phyloP scores from a whole-genome alignment of 345 rosid genomes.

The Litchi chinensis region DNA sequence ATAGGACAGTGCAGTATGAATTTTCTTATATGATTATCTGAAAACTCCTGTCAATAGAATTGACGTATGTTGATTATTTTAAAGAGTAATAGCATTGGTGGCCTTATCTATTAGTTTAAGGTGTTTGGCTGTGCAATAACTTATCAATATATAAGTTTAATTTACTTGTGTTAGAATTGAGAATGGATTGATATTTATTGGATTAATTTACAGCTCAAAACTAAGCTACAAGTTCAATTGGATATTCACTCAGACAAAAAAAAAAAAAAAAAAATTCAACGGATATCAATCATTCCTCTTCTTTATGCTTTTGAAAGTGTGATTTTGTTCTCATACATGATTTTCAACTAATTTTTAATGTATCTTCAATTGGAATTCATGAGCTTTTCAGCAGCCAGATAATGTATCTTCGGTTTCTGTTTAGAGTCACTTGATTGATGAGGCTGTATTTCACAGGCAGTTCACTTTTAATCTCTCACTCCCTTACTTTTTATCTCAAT shows the following conservation, averaged over 20 bases:
- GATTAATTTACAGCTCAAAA: too few species aligned
- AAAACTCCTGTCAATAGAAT: background rate
- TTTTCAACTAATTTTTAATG: background rate
- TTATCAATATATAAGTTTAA: background rate
- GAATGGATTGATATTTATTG: too few species aligned
- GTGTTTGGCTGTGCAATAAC: background rate
- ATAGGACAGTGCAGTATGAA: background rate
- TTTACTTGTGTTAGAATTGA: too few species aligned
- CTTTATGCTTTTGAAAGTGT: background rate
- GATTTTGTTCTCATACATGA: background rate
- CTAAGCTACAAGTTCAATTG: too few species aligned
- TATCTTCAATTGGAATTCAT: background rate
- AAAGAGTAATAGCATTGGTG: too few species aligned
- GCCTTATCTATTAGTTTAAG: background rate
- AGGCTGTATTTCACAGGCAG: background rate
- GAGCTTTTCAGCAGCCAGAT: background rate
- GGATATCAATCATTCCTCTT: background rate
- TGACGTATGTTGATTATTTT: background rate
- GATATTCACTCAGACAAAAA: too few species aligned
- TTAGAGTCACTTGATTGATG: background rate
- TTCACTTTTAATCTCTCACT: background rate
- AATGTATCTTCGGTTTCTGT: constrained; percentile 3
- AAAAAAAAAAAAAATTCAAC: too few species aligned
- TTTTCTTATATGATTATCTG: background rate
- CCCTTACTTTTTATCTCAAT: background rate